Conservation (phyloP, 495 filamentous ascomycete species). For the Coniosporium apollinis region DNA sequence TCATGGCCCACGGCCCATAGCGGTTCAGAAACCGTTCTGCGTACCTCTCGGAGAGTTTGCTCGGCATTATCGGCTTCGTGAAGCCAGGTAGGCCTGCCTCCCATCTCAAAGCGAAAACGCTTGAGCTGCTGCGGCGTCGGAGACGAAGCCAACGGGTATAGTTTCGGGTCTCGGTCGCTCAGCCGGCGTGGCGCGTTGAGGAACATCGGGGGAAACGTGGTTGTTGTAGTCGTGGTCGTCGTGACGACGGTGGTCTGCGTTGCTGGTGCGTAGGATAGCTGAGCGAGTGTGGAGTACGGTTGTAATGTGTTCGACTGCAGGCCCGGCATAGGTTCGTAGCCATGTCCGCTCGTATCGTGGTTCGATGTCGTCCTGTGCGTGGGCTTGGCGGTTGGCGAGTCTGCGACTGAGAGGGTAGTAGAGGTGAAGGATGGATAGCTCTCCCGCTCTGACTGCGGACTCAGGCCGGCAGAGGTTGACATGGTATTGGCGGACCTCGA, state of each 20-base stretch:
- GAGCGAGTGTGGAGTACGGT: constrained; percentile 32
- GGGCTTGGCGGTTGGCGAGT: too few relatives aligned
- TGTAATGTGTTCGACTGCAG: constrained; percentile 1
- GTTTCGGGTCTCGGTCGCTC: constrained; percentile 62
- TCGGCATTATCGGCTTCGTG: constrained; percentile 47
- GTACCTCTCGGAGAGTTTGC: constrained; percentile 25
- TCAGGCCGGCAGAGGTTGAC: too few relatives aligned
- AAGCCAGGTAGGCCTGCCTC: constrained; percentile 45
- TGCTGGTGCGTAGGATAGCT: constrained; percentile 54
- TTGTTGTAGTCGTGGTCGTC: constrained; percentile 87
- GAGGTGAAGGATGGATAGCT: too few relatives aligned
- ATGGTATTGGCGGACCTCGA: too few relatives aligned
- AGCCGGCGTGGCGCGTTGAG: constrained; percentile 60
- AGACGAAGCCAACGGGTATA: constrained; percentile 71
- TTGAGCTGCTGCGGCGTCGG: constrained; percentile 63
- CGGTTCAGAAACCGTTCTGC: too few relatives aligned
- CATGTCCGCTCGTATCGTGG: background rate
- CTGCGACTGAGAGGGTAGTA: too few relatives aligned
- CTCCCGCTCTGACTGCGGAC: too few relatives aligned
- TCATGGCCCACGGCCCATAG: too few relatives aligned
- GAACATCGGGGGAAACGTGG: constrained; percentile 67
- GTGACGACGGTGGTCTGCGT: constrained; percentile 70
- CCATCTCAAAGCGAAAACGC: constrained; percentile 55
- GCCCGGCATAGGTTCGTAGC: background rate
- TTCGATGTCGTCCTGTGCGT: too few relatives aligned